Evolutionary conservation across 2,329 filamentous ascomycete genomes (phyloP), one percentile per base, ranked within the genome.

Genomic region (Aspergillus pseudonomiae): DNA sequence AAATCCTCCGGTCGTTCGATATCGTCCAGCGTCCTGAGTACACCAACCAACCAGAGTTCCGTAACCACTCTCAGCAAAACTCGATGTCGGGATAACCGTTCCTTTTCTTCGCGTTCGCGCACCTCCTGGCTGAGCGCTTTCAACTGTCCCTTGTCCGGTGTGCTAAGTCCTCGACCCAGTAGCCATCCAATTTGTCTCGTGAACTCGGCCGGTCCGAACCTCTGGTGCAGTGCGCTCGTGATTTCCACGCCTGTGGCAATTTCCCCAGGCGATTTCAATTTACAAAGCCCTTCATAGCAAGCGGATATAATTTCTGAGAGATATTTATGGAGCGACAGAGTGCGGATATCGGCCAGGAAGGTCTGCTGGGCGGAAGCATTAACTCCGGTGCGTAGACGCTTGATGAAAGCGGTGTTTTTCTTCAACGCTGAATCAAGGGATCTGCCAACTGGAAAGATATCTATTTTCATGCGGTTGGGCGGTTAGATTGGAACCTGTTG

Each of bases 371-470:
- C 92, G 62, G 93, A 85, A 56, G 92, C 82, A 67, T 91, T 94
- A 67, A 98, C 89, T 64, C 93, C 92, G 63, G 94, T 97, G 71
- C 94, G 92, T 61, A 98, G 85, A 74, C 94, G 92, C 81, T 97
- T 97, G 76, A 98, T 98, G 78, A 98, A 97, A 69, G 94, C 93
- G 4, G 94, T 98, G 74, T 98, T 98, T 84, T 97, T 98, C 82
- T 97, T 97, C 78, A 98, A 85, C 58, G 94, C 95, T 59, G 94
- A 97, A 79, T 98, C 94, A 74, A 98, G 89, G 34, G 91, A 91
- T 74, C 87, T 86, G 78, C 88, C 89, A 70, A 95, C 89, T 60
- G 87, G 80, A 74, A 96, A 93, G 66, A 96, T 82, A 82, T 92
- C 93, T 96, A 69, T 57, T 57, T 57, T 24, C 39, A 53, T 58